Evolutionary conservation across 169 alveolate genomes (phyloP).

Genomic region (Plasmodium relictum): DNA sequence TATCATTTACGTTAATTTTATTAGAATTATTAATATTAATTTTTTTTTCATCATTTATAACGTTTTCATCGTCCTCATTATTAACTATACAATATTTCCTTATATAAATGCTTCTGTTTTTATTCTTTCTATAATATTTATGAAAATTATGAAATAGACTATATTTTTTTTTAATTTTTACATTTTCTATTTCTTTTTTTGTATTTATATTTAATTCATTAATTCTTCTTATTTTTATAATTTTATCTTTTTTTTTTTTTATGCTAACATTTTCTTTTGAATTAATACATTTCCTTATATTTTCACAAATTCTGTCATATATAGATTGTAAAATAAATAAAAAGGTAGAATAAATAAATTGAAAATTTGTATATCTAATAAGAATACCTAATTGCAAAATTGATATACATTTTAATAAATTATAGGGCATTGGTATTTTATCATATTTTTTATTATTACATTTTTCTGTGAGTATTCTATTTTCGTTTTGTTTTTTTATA

Average conservation of each 20-base stretch:
- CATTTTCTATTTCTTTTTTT: neutral
- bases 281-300: neutral
- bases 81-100: constrained; percentile 10
- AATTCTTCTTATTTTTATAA: neutral
- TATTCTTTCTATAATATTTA: neutral
- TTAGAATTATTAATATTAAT: neutral
- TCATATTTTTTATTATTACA: neutral
- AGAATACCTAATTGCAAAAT: constrained; percentile 6
- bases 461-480: neutral
- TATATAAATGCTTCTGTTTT: neutral
- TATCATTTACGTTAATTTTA: neutral
- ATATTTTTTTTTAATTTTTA: constrained; percentile 25
- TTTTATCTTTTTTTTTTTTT: neutral
- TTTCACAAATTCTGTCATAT: constrained; percentile 7
- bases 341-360: constrained; percentile 19
- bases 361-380: neutral
- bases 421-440: constrained; percentile 9
- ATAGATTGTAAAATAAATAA: constrained; percentile 12
- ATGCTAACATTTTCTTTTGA: neutral
- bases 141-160: constrained; percentile 34
- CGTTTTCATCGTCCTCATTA: neutral
- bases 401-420: constrained; percentile 17
- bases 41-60: neutral
- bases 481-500: neutral
- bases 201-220: neutral